These are phyloP conservation scores for Datisca glomerata DNA, from an alignment of 306 rosid species.

Conservation along the genomic window DNA sequence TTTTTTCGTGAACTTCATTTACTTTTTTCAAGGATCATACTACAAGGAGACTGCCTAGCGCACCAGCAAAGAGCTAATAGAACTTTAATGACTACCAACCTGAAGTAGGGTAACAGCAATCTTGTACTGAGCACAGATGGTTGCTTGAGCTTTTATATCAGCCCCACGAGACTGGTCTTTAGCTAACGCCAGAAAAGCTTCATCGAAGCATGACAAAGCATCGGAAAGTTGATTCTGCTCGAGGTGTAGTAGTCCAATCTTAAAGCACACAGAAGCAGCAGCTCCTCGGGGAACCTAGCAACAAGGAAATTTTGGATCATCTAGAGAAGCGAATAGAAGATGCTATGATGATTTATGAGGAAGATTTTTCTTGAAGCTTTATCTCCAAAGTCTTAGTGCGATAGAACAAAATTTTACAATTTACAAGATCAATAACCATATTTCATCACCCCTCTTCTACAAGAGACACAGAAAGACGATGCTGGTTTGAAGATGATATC, in stretches of 20 bases:
- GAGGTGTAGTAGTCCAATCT: conserved; percentile 92
- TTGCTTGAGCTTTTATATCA: conserved; percentile 96
- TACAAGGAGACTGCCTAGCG: no score
- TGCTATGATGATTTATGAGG: no score
- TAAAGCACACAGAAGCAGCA: conserved; percentile 78
- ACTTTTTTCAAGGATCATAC: no score
- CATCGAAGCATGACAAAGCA: conserved; percentile 90
- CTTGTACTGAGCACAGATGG: conserved; percentile 98
- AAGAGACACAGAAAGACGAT: background rate
- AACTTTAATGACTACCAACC: no score
- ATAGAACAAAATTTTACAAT: no score
- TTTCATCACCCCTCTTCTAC: no score
- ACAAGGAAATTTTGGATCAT: conserved; percentile 11
- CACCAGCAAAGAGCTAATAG: no score
- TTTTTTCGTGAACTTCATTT: no score
- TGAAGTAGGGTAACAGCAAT: conserved; percentile 84
- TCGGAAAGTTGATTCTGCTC: conserved; percentile 93
- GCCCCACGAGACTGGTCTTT: conserved; percentile 93
- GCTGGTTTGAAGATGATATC: no score
- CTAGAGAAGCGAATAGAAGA: background rate
- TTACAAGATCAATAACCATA: no score
- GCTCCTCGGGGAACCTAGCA: conserved; percentile 93
- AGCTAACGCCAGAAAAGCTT: conserved; percentile 88
- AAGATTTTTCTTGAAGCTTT: no score
- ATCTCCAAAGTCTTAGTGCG: no score